Percentiles rank a stretch among this genome's conserved stretches.
Evolutionary conservation across 768 basidiomycete genomes (phyloP).

Genomic region (Boletus sp.): DNA sequence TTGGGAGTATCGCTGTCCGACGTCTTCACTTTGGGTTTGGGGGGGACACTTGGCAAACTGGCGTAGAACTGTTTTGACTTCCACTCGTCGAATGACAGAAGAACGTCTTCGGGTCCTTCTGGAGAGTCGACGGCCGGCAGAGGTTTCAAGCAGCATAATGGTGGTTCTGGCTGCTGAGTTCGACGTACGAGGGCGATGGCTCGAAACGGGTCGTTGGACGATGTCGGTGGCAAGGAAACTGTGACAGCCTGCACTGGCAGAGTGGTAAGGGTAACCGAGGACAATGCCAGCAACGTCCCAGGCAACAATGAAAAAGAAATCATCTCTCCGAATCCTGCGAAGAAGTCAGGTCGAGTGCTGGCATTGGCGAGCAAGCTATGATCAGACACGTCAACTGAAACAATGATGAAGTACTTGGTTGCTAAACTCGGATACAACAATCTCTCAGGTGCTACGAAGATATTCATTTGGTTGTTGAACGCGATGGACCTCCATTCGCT

Average conservation of each 20-base stretch:
- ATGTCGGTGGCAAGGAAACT: conserved; percentile 33
- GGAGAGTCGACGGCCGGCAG: conserved; percentile 34
- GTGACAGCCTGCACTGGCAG: conserved; percentile 32
- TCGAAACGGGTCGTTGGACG: conserved; percentile 60
- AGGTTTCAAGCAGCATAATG: conserved; percentile 69
- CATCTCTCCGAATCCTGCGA: conserved; percentile 11
- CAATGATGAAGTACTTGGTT: not conserved
- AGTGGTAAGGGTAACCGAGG: conserved; percentile 35
- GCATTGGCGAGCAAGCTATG: conserved; percentile 11
- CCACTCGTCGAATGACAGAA: conserved; percentile 89
- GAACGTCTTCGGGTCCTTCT: conserved; percentile 53
- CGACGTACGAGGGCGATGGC: conserved; percentile 51
- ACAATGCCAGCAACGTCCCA: conserved; percentile 27
- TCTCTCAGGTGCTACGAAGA: too few species aligned
- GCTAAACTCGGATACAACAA: not conserved
- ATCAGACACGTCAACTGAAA: conserved; percentile 6
- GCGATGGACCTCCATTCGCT: not conserved
- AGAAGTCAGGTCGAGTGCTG: not conserved
- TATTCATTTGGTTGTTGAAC: not conserved
- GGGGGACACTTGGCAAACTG: conserved; percentile 30
- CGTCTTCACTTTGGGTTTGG: conserved; percentile 2
- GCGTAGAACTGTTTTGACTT: conserved; percentile 62
- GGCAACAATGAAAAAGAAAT: conserved; percentile 6
- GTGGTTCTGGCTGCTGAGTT: conserved; percentile 46
- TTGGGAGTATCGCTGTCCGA: conserved; percentile 1